These are phyloP conservation scores for Macaranga tanarius DNA, from an alignment of 441 rosid species.

Conservation along the genomic window DNA sequence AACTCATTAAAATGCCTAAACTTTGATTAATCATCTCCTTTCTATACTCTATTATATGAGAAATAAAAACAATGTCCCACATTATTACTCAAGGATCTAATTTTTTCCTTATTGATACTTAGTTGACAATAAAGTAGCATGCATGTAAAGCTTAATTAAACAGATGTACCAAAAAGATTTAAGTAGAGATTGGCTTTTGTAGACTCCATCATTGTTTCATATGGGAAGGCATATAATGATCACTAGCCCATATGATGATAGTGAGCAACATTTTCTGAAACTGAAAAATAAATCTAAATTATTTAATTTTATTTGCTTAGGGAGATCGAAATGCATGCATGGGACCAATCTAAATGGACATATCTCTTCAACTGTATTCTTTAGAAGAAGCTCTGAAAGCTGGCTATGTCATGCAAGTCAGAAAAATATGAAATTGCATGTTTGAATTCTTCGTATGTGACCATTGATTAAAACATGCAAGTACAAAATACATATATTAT, in stretches of 20 bases:
- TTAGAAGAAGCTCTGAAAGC: constrained; percentile 1
- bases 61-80: too few species aligned
- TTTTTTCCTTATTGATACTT: not conserved
- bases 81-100: too few species aligned
- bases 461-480: constrained; percentile 11
- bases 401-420: constrained; percentile 16
- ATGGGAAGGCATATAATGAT: too few species aligned
- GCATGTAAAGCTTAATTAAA: not conserved
- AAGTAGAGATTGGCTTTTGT: not conserved
- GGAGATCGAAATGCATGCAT: not conserved
- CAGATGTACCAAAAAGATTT: not conserved
- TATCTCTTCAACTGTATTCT: not conserved
- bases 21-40: not conserved
- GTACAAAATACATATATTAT: not conserved
- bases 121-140: not conserved
- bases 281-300: not conserved
- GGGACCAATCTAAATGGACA: constrained; percentile 8
- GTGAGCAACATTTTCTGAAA: not conserved
- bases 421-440: constrained; percentile 12
- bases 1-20: not conserved
- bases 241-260: too few species aligned
- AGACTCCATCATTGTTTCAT: not conserved
- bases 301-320: not conserved
- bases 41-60: not conserved
- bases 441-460: constrained; percentile 11